Evolutionary conservation across 495 filamentous ascomycete genomes (phyloP), one percentile per base, ranked within the genome.

Genomic region (Aspergillus campestris): DNA sequence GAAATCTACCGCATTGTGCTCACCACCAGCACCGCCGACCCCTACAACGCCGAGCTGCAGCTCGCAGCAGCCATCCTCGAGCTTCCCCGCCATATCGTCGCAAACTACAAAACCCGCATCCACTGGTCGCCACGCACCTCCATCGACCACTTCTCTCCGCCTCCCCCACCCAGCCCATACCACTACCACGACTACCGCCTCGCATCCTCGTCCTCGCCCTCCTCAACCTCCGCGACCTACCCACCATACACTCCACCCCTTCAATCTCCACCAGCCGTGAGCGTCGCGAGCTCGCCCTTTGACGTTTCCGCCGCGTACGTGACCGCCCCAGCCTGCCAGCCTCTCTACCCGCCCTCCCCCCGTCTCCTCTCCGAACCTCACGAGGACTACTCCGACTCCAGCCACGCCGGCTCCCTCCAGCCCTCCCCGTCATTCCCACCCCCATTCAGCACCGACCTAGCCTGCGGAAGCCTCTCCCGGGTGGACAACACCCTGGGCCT

Each of bases 1-100:
- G 80, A 90, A 55, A 89, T 89, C 37, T 80, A 85, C 45, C 75
- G 76, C 35, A 80, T 71, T 11, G 53, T 73, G 11, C 50, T 60
- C 9, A 35, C 60, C 6, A 50, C 68, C 38, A 68, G 54, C 45
- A 51, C 63, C 0, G 49, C 57, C 7, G 60, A 63, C 34, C 69
- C 69, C 8, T 67, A 59, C 43, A 61, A 65, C 41, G 49, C 60
- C 0, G 65, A 67, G 0, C 33, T 67, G 4, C 62, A 66, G 12
- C 57, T 67, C 3, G 57, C 63, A 3, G 34, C 64, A 12, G 49
- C 52, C 0, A 42, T 71, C 12, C 69, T 72, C 63, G 67, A 71
- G 24, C 44, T 69, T 5, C 70, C 69, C 6, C 66, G 56, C 6
- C 58, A 67, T 35, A 52, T 59, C 9, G 56, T 66, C 7, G 52